A percentile compares a stretch with the other conserved stretches of the same genome.
These are phyloP conservation scores for Globisporangium mamillatum DNA, from an alignment of 352 stramenopile genomes.

Conservation along the genomic window DNA sequence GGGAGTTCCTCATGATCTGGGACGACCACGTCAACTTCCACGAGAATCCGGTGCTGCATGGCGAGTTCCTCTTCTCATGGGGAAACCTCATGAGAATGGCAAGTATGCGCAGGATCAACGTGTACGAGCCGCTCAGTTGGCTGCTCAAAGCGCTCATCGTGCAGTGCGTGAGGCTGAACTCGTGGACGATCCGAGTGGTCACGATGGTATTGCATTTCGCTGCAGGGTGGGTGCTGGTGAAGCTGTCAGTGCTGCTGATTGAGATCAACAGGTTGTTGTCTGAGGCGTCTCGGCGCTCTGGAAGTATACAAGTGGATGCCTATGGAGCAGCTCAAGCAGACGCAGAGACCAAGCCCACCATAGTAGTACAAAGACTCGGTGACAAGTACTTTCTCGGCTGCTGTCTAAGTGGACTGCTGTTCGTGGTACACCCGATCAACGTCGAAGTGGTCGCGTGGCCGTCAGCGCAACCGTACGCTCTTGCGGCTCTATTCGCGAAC, in stretches of 20 bases:
- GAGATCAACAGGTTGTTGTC: conserved; percentile 15
- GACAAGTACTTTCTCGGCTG: conserved; percentile 21
- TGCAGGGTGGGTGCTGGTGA: conserved; percentile 26
- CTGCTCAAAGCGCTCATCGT: conserved; percentile 54
- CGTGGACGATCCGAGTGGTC: conserved; percentile 38
- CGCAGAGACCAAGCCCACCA: not conserved
- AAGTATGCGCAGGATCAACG: conserved; percentile 57
- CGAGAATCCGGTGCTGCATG: not conserved
- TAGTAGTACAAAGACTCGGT: not conserved
- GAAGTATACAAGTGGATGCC: not conserved
- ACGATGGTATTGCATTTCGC: conserved; percentile 42
- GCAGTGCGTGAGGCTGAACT: conserved; percentile 30
- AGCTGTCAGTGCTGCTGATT: conserved; percentile 25
- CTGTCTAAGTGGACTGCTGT: conserved; percentile 43
- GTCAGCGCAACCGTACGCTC: conserved; percentile 63
- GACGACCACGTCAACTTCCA: not conserved
- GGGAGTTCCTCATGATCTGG: not conserved
- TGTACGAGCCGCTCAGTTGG: conserved; percentile 71
- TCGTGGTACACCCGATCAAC: conserved; percentile 55
- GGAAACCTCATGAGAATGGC: conserved; percentile 42
- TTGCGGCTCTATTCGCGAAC: conserved; percentile 50
- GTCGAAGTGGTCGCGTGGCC: conserved; percentile 24
- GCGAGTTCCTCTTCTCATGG: conserved; percentile 19
- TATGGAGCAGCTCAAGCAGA: not conserved
- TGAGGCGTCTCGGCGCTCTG: not conserved